Evolutionary conservation across 2,329 filamentous ascomycete genomes (phyloP), one percentile per base, ranked within the genome.

Genomic region (Penicillium psychrosexuale): DNA sequence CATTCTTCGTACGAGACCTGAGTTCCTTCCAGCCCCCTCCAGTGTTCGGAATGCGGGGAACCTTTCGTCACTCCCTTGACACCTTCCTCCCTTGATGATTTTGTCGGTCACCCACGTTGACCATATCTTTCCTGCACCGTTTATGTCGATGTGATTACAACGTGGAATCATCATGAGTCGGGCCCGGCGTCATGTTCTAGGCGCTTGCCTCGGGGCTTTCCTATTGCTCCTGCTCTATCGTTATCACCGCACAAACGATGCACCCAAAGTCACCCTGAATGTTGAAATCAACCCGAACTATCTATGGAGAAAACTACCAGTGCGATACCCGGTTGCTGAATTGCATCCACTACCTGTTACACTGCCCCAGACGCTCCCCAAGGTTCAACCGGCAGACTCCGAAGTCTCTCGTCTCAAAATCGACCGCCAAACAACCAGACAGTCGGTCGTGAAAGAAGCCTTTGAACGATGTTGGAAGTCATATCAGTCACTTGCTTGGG

Each of bases 401-500:
- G 37, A 44, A 27, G 36, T 52, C n/a, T 58, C 59, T 2, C 30
- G 28, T 36, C 30, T 52, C 11, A 52, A 47, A 3, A 33, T 47
- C 2, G 55, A 47, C 46, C 46, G 45, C 11, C 58, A 57, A 34
- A 43, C 30, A 4, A 38, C n/a, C 19, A 45, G 60, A 47, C 57
- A 52, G 19, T 75, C 78, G 5, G 78, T 80, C 31, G 86, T 96
- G 66, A 90, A 85, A 69, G 78, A 81, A 6, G 88, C 90, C 51
- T 88, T 93, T 70, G 75, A 81, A 64, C 85, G 85, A 62, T 85
- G 89, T 1, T 97, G 92, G 92, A 72, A 77, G 7, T 89, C 88
- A 38, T 97, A 97, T 75, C 87, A 81, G 66, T 79, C 84, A 55
- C 80, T 86, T 65, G 92, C 91, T 12, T 93, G 88, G 84, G 81